Conservation (phyloP, 2,329 filamentous ascomycete species). For the Fusarium oligoseptatum region DNA sequence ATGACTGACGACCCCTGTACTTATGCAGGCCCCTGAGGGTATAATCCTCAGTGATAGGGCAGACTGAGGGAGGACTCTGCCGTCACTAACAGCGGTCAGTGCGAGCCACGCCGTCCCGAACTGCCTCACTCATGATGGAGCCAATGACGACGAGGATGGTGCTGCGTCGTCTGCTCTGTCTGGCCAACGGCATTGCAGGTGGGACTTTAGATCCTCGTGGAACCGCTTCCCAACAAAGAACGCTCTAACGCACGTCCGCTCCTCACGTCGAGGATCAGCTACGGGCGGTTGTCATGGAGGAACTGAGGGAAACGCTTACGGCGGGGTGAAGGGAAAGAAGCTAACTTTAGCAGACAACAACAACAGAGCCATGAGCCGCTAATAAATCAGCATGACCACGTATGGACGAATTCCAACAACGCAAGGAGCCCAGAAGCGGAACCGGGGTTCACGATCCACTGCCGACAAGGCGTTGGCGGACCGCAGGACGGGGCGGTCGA, state of each 20-base stretch:
- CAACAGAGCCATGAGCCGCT: constrained; percentile 13
- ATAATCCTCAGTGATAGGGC: constrained; percentile 20
- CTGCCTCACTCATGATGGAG: constrained; percentile 20
- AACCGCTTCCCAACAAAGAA: constrained; percentile 17
- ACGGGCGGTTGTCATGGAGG: constrained; percentile 22
- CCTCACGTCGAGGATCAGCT: constrained; percentile 15
- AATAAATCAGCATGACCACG: constrained; percentile 4
- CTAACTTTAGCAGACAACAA: neutral
- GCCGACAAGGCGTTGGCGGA: constrained; percentile 33
- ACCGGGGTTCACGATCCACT: constrained; percentile 31
- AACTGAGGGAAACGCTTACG: constrained; percentile 7
- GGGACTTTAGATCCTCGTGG: constrained; percentile 13
- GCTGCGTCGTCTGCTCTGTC: constrained; percentile 16
- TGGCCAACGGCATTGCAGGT: constrained; percentile 23
- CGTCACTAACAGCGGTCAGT: constrained; percentile 23
- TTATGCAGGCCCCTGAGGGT: constrained; percentile 36
- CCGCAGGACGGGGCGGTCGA: constrained; percentile 34
- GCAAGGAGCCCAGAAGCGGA: constrained; percentile 10
- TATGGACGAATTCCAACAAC: neutral
- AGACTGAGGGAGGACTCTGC: constrained; percentile 11
- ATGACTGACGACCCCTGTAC: constrained; percentile 31
- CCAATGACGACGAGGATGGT: constrained; percentile 20
- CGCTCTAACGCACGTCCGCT: constrained; percentile 20
- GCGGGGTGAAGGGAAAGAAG: constrained; percentile 7
- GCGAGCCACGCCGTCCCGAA: constrained; percentile 6